A percentile compares a stretch with the other conserved stretches of the same genome.
Evolutionary conservation across 2,329 filamentous ascomycete species (phyloP).

Genomic region (Fusarium torulosum): DNA sequence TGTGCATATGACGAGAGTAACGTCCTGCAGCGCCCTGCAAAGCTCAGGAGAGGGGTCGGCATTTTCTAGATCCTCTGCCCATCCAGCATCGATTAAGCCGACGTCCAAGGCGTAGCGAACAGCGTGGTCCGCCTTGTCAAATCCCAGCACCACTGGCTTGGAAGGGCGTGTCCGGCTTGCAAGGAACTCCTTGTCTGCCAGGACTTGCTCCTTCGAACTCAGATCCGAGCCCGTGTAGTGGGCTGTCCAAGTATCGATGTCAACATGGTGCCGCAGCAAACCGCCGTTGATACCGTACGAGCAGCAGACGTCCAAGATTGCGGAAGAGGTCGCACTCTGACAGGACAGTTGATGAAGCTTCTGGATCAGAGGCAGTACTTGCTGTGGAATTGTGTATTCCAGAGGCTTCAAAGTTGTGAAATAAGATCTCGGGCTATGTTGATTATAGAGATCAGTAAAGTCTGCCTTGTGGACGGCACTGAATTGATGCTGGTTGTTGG

Average conservation of each 20-base stretch:
- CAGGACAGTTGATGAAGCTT: neutral
- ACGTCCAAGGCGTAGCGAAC: neutral
- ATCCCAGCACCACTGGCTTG: neutral
- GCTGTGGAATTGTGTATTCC: neutral
- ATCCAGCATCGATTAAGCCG: neutral
- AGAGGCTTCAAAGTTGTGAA: neutral
- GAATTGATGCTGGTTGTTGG: neutral
- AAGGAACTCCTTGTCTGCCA: neutral
- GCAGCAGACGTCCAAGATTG: neutral
- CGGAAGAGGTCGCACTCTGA: fast-evolving
- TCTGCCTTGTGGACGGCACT: neutral
- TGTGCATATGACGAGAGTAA: neutral
- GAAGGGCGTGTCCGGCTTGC: too few species aligned
- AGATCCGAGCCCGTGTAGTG: neutral
- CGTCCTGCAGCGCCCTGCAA: fast-evolving
- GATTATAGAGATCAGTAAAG: neutral
- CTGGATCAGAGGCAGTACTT: neutral
- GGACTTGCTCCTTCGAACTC: fast-evolving
- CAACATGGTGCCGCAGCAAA: neutral
- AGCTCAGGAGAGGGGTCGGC: neutral
- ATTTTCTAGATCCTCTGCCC: neutral
- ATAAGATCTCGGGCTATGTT: neutral
- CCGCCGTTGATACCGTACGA: neutral
- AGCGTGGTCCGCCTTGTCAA: neutral
- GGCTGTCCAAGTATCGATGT: neutral